These are phyloP conservation scores for Mortierella sp. DNA, from an alignment of 371 early-diverging fungal species.

Conservation along the genomic window DNA sequence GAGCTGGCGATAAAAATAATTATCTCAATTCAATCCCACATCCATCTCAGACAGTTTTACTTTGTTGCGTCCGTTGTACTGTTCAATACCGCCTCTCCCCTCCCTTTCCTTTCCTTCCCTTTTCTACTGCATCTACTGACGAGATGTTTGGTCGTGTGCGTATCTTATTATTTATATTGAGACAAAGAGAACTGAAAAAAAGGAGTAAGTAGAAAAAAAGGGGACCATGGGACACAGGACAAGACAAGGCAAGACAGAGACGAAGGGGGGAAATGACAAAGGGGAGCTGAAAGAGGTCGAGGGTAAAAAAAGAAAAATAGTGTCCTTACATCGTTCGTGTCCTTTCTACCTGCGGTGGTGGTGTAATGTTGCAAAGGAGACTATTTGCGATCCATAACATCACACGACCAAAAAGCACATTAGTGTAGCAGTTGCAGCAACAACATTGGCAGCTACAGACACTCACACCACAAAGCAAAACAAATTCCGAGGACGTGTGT, in stretches of 20 bases:
- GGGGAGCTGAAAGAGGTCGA: neutral
- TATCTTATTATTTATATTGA: neutral
- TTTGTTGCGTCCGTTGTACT: neutral
- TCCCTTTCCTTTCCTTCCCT: neutral
- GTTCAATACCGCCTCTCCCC: neutral
- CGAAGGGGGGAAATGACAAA: neutral
- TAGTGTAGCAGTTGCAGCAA: neutral
- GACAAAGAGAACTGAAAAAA: neutral
- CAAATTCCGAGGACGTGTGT: neutral
- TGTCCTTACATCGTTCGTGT: neutral
- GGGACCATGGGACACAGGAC: neutral
- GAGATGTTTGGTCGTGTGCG: neutral
- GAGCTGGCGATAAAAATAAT: neutral
- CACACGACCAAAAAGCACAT: slow-evolving; percentile 1
- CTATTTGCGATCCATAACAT: neutral
- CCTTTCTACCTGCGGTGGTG: neutral
- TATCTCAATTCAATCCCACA: neutral
- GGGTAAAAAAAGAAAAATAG: neutral
- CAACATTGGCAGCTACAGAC: neutral
- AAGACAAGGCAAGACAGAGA: neutral
- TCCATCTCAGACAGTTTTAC: neutral
- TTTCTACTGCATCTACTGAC: slow-evolving; percentile 3
- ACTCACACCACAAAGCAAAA: neutral
- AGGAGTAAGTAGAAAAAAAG: slow-evolving; percentile 4
- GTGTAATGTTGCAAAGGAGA: neutral